Evolutionary conservation across 2,329 filamentous ascomycete genomes (phyloP).

Genomic region (Verticillium dahliae): DNA sequence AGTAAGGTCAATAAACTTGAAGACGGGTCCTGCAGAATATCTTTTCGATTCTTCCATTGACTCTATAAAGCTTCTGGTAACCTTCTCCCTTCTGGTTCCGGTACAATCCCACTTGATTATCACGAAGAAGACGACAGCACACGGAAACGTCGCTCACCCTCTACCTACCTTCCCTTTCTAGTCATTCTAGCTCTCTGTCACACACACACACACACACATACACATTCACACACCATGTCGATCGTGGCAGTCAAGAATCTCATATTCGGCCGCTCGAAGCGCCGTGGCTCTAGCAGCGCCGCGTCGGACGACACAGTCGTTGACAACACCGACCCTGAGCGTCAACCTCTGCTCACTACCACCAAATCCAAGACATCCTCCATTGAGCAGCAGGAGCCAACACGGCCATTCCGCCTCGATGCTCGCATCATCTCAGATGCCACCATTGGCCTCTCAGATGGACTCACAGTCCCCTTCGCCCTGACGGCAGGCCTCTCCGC

Average conservation of each 20-base stretch:
- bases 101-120: background rate
- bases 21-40: background rate
- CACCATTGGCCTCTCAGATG: constrained; percentile 66
- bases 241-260: constrained; percentile 12
- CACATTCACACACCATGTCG: constrained; percentile 6
- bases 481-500: constrained; percentile 66
- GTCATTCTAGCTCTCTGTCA: background rate
- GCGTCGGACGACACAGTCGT: constrained; percentile 11
- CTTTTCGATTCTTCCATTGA: background rate
- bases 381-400: background rate
- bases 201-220: too few species aligned
- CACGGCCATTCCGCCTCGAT: constrained; percentile 8
- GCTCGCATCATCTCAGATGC: constrained; percentile 15
- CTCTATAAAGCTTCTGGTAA: background rate
- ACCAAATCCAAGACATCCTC: background rate
- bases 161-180: background rate
- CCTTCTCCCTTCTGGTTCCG: background rate
- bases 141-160: background rate
- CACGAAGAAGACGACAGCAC: background rate
- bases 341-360: constrained; percentile 9
- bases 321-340: constrained; percentile 10
- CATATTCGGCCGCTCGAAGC: constrained; percentile 8
- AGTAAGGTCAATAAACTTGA: background rate
- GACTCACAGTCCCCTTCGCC: constrained; percentile 74
- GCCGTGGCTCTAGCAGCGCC: constrained; percentile 6